Percentiles rank a stretch among this genome's conserved stretches.
Conservation (phyloP, 768 basidiomycete genomes). For the Imleria badia region DNA sequence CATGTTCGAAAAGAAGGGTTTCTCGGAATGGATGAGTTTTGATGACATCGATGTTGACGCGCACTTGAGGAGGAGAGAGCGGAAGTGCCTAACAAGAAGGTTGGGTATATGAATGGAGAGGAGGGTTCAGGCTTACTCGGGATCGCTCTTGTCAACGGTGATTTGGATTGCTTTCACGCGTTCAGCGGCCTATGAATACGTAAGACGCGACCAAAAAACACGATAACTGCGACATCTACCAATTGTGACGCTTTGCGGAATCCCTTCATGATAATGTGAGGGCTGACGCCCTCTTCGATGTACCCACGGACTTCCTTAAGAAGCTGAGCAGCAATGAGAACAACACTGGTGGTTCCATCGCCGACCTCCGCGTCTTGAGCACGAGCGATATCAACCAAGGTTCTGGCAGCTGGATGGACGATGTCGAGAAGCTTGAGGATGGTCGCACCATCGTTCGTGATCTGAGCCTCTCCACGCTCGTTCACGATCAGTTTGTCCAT, state of each 20-base stretch:
- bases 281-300: constrained; percentile 96
- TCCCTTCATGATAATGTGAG: constrained; percentile 97
- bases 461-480: constrained; percentile 93
- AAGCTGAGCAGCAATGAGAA: constrained; percentile 90
- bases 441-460: constrained; percentile 99
- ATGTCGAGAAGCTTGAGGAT: constrained; percentile 97
- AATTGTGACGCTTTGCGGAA: constrained; percentile 85
- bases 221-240: constrained; percentile 45
- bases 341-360: constrained; percentile 96
- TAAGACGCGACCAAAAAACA: constrained; percentile 8
- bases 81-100: constrained; percentile 68
- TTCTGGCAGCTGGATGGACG: constrained; percentile 95
- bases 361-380: constrained; percentile 99
- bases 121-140: constrained; percentile 61
- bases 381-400: constrained; percentile 96
- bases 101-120: constrained; percentile 6
- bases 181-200: constrained; percentile 63
- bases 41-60: constrained; percentile 99
- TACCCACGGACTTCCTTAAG: constrained; percentile 89
- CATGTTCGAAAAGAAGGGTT: constrained; percentile 99
- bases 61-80: constrained; percentile 91
- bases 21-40: constrained; percentile 97
- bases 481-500: constrained; percentile 99
- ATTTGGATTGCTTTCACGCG: constrained; percentile 90
- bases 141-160: constrained; percentile 83